phyloP scores from a whole-genome alignment of 2,329 filamentous ascomycete genomes.

The Ceratocystis diversiconidia region DNA sequence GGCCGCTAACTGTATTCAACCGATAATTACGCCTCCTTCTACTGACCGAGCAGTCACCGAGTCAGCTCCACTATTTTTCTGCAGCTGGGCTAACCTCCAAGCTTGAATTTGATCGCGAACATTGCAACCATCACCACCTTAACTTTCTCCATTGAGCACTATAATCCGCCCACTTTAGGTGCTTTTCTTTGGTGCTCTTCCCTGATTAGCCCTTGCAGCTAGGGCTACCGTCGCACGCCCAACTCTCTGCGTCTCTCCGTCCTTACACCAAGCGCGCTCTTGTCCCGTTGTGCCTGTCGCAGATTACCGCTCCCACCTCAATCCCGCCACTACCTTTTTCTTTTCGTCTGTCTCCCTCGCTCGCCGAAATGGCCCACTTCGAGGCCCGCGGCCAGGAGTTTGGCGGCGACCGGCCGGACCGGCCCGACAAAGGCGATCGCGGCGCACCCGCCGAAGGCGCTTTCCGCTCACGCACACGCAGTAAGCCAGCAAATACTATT shows the following conservation, averaged over 20 bases:
- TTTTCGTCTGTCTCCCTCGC: constrained; percentile 5
- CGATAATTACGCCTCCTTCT: not conserved
- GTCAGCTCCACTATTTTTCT: not conserved
- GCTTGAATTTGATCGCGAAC: not conserved
- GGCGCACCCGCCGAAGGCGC: constrained; percentile 21
- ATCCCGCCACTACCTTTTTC: not conserved
- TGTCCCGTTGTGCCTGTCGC: too few species aligned
- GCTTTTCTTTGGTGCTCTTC: too few species aligned
- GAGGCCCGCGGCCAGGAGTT: constrained; percentile 36
- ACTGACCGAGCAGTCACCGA: not conserved
- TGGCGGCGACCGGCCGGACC: constrained; percentile 24
- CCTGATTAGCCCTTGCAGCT: too few species aligned
- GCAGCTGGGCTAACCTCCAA: not conserved
- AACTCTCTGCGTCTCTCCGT: too few species aligned
- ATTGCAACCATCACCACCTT: not conserved
- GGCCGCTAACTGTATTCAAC: not conserved
- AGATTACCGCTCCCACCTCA: not conserved
- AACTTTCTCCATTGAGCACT: not conserved
- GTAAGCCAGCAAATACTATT: constrained; percentile 28
- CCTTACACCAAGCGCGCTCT: too few species aligned
- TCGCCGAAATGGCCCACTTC: constrained; percentile 33
- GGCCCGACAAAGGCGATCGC: constrained; percentile 3
- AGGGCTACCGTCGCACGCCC: too few species aligned
- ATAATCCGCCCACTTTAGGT: too few species aligned
- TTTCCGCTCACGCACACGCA: constrained; percentile 36